Conservation (phyloP, 2,329 filamentous ascomycete genomes). For the Alternaria dauci region DNA sequence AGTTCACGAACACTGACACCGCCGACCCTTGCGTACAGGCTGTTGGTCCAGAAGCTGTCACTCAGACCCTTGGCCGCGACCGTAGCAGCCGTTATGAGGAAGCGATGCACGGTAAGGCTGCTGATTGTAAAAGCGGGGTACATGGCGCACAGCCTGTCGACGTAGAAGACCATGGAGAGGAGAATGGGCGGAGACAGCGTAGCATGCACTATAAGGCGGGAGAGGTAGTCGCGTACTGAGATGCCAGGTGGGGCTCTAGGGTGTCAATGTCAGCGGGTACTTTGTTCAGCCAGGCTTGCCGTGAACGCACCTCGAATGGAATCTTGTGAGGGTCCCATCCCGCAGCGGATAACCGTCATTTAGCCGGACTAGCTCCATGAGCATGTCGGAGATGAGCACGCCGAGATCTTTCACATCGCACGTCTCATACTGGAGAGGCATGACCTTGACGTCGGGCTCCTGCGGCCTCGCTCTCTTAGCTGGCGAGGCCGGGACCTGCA, state of each 20-base stretch:
- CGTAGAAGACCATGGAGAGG: slow-evolving; percentile 99
- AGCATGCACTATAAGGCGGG: slow-evolving; percentile 90
- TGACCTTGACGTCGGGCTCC: slow-evolving; percentile 60
- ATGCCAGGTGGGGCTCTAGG: slow-evolving; percentile 81
- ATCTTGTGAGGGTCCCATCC: slow-evolving; percentile 87
- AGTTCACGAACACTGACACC: slow-evolving; percentile 90
- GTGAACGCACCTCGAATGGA: slow-evolving; percentile 80
- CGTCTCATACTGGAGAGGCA: slow-evolving; percentile 80
- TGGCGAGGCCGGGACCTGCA: slow-evolving; percentile 34
- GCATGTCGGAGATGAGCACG: slow-evolving; percentile 90
- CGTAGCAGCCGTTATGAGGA: slow-evolving; percentile 93
- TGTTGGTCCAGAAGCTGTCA: slow-evolving; percentile 98
- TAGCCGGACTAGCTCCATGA: slow-evolving; percentile 90
- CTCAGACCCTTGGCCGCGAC: slow-evolving; percentile 96
- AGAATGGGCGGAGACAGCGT: slow-evolving; percentile 91
- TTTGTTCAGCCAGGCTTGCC: neutral
- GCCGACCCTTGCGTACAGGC: slow-evolving; percentile 91
- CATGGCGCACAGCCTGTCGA: slow-evolving; percentile 89
- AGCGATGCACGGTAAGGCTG: slow-evolving; percentile 94
- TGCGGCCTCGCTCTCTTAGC: slow-evolving; percentile 45
- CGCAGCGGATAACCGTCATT: slow-evolving; percentile 89
- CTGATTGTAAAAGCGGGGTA: slow-evolving; percentile 97
- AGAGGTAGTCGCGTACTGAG: slow-evolving; percentile 91
- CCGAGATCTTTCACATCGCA: slow-evolving; percentile 88
- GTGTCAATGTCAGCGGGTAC: slow-evolving; percentile 16